A percentile compares a stretch with the other conserved stretches of the same genome.
These are phyloP conservation scores for Corymbia calophylla DNA, from an alignment of 441 rosid genomes.

Conservation along the genomic window DNA sequence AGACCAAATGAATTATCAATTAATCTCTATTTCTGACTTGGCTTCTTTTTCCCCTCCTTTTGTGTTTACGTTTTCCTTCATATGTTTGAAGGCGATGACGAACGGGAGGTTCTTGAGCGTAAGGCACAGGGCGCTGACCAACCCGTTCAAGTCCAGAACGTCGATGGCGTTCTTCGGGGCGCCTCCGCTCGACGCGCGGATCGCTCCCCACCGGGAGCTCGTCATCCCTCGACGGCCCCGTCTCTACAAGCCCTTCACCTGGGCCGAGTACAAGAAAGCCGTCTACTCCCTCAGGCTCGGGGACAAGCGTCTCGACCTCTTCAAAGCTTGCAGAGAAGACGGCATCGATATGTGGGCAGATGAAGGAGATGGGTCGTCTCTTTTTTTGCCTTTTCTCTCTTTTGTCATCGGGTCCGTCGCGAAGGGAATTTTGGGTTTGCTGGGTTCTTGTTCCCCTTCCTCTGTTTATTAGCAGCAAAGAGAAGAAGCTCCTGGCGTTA, in stretches of 20 bases:
- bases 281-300: constrained; percentile 59
- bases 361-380: neutral
- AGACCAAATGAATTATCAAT: neutral
- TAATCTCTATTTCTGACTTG: neutral
- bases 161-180: constrained; percentile 80
- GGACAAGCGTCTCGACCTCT: constrained; percentile 55
- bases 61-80: neutral
- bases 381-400: neutral
- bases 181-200: constrained; percentile 43
- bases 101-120: constrained; percentile 81
- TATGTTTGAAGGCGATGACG: constrained; percentile 60
- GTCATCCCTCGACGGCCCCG: constrained; percentile 16
- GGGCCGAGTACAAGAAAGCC: constrained; percentile 76
- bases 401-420: neutral
- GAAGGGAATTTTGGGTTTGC: constrained; percentile 12
- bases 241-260: constrained; percentile 65
- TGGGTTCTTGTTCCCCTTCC: neutral
- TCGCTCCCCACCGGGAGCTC: constrained; percentile 32
- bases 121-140: constrained; percentile 64
- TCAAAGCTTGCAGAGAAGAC: constrained; percentile 21
- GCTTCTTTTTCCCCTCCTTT: too few relatives aligned
- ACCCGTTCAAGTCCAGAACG: constrained; percentile 37
- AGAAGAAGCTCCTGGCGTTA: neutral
- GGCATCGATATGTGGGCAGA: neutral
- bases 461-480: neutral